Percentiles rank a stretch among this genome's conserved stretches.
Evolutionary conservation across 2,329 filamentous ascomycete species (phyloP).

Genomic region (Alternaria gansuensis): DNA sequence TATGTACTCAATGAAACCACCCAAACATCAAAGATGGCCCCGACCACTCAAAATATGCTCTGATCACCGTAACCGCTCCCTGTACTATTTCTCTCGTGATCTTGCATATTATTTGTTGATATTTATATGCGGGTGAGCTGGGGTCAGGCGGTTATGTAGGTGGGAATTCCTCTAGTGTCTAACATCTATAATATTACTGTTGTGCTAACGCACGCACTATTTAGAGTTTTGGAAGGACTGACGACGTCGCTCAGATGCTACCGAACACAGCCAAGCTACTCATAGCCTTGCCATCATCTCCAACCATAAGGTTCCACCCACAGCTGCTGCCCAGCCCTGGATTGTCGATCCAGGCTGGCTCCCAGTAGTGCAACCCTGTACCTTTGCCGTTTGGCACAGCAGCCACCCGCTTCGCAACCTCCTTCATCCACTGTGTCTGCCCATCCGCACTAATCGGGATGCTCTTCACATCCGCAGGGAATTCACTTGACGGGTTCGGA

Average conservation of each 20-base stretch:
- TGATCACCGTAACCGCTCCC: conserved; percentile 6
- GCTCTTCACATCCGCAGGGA: conserved; percentile 66
- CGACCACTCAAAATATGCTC: conserved; percentile 27
- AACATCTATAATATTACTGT: not conserved
- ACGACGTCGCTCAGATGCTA: conserved; percentile 47
- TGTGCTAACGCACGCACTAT: not conserved
- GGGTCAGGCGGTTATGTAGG: not conserved
- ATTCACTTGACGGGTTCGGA: conserved; percentile 64
- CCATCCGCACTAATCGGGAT: conserved; percentile 72
- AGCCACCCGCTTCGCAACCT: conserved; percentile 66
- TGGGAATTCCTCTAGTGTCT: not conserved
- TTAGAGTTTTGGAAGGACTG: conserved; percentile 13
- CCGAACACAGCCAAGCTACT: conserved; percentile 66
- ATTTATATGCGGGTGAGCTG: not conserved
- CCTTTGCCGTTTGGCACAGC: conserved; percentile 62
- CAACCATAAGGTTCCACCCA: conserved; percentile 69
- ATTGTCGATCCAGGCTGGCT: conserved; percentile 75
- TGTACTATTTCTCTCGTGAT: not conserved
- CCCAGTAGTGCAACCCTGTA: conserved; percentile 75
- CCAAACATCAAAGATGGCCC: conserved; percentile 44
- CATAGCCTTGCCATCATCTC: conserved; percentile 63
- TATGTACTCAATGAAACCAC: conserved; percentile 47
- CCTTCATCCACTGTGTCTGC: conserved; percentile 68
- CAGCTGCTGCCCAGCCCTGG: conserved; percentile 71
- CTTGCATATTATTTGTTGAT: not conserved